Percentiles rank a stretch among this genome's conserved stretches.
phyloP scores from a whole-genome alignment of 148 eudicot genomes.

The Cornus florida region DNA sequence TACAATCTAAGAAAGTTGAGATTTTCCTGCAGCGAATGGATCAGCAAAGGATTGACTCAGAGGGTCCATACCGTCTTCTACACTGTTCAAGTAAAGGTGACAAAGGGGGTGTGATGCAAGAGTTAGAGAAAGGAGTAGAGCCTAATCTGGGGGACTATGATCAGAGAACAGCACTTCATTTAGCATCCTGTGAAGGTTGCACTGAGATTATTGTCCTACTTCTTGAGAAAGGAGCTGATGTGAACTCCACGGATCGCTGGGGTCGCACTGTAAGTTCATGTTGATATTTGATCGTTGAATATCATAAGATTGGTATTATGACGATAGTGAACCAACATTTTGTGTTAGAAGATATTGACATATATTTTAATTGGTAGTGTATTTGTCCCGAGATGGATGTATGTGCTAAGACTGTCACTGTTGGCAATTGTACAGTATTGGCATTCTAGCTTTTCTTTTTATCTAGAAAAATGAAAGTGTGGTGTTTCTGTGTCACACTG shows the following conservation, averaged over 20 bases:
- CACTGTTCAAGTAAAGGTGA: conserved; percentile 44
- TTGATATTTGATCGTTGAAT: neutral
- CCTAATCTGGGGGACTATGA: conserved; percentile 43
- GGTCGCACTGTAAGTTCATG: conserved; percentile 44
- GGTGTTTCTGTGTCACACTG: neutral
- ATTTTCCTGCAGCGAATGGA: conserved; percentile 12
- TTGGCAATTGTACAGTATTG: neutral
- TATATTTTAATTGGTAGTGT: neutral
- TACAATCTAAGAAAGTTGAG: neutral
- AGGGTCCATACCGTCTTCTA: conserved; percentile 42
- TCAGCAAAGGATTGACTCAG: conserved; percentile 25
- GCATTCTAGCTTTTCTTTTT: neutral
- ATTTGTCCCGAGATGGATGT: neutral
- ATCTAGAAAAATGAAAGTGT: neutral
- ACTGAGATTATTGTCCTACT: conserved; percentile 32
- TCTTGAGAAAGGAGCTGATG: conserved; percentile 45
- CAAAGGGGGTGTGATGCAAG: conserved; percentile 35
- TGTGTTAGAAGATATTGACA: neutral
- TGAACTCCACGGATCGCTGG: conserved; percentile 45
- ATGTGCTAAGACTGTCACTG: neutral
- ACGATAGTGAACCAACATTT: neutral
- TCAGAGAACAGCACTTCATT: conserved; percentile 48
- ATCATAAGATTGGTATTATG: neutral
- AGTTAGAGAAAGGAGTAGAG: conserved; percentile 39
- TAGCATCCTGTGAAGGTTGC: conserved; percentile 44